A percentile compares a stretch with the other conserved stretches of the same genome.
Conservation (phyloP, 1,284 basidiomycete genomes). For the Rhodotorula sp. region DNA sequence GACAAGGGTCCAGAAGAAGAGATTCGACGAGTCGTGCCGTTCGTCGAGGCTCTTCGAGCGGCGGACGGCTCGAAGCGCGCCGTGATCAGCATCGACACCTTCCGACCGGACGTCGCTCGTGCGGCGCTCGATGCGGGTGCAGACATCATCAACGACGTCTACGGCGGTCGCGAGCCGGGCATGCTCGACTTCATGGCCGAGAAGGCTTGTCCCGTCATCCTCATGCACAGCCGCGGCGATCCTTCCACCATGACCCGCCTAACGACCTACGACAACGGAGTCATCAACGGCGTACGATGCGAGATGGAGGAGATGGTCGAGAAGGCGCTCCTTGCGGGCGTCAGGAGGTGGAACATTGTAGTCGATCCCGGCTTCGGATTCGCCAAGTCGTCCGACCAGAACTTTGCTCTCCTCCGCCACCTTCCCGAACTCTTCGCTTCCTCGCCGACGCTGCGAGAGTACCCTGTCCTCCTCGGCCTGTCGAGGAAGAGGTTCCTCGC, state of each 20-base stretch:
- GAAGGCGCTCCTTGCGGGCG: conserved; percentile 68
- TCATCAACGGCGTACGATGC: conserved; percentile 66
- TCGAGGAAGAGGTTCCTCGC: conserved; percentile 85
- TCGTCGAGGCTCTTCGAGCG: conserved; percentile 57
- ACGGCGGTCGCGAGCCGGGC: conserved; percentile 65
- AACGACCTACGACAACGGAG: conserved; percentile 60
- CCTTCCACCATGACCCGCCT: conserved; percentile 55
- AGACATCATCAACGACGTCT: conserved; percentile 92
- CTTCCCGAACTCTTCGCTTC: conserved; percentile 55
- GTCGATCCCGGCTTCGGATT: conserved; percentile 94
- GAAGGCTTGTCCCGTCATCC: conserved; percentile 64
- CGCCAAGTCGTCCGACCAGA: conserved; percentile 78
- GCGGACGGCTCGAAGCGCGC: conserved; percentile 48
- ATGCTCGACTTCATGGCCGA: conserved; percentile 70
- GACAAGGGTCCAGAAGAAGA: conserved; percentile 74
- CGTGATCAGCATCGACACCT: conserved; percentile 86
- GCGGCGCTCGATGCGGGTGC: conserved; percentile 79
- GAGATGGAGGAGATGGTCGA: conserved; percentile 75
- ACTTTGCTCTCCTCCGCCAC: conserved; percentile 66
- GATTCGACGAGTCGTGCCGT: conserved; percentile 60
- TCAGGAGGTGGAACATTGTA: conserved; percentile 86
- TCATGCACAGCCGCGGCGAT: conserved; percentile 92
- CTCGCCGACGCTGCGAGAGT: conserved; percentile 57
- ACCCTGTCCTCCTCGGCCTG: conserved; percentile 72
- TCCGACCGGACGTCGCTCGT: conserved; percentile 77